phyloP scores from a whole-genome alignment of 2,329 filamentous ascomycete species.

The Diaporthe aspalathi region DNA sequence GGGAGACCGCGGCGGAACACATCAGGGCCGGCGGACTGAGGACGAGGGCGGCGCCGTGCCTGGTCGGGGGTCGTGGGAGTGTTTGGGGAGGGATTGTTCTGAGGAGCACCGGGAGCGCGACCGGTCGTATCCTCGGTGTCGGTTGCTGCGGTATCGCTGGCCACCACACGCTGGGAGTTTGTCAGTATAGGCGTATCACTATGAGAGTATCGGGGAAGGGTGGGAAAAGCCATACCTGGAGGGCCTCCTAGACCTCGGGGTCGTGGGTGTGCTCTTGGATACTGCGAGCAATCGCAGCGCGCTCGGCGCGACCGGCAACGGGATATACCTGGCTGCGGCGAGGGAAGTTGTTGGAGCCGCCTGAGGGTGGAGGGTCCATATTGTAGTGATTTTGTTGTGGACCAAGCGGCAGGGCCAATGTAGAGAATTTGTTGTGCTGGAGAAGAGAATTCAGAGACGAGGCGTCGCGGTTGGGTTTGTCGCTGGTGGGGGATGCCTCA shows the following conservation, averaged over 20 bases:
- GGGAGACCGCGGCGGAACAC: no score
- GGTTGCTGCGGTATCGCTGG: background rate
- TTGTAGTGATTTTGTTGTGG: background rate
- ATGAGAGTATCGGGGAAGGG: background rate
- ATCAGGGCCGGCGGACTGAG: background rate
- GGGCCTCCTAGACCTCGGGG: slow-evolving; percentile 26
- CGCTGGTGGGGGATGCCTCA: background rate
- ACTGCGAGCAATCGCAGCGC: background rate
- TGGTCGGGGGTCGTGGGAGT: background rate
- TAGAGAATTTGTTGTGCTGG: background rate
- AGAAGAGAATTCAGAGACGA: background rate
- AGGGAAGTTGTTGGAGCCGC: background rate
- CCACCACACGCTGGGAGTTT: background rate
- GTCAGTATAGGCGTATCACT: background rate
- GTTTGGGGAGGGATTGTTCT: no score
- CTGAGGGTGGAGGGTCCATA: background rate
- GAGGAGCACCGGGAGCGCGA: background rate
- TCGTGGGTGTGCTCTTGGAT: background rate
- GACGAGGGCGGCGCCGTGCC: background rate
- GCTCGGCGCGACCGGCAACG: background rate
- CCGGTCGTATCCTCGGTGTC: background rate
- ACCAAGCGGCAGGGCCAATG: background rate
- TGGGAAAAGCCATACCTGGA: background rate
- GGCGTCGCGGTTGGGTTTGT: background rate
- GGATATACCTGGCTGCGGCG: background rate